phyloP scores from a whole-genome alignment of 176 grass and related monocot species.

The Triticum turgidum region DNA sequence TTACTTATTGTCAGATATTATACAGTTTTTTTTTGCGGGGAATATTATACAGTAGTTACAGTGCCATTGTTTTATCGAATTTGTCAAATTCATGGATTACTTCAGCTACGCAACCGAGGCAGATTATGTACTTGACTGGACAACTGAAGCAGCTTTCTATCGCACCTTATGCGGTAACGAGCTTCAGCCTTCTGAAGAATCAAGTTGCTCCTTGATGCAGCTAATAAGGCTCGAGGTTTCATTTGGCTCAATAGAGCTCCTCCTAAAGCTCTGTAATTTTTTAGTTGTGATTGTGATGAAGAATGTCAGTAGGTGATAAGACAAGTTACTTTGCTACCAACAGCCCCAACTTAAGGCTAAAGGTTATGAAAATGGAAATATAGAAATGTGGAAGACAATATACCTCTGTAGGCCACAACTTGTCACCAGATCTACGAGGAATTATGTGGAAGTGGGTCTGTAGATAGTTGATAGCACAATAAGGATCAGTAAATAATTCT shows the following conservation, averaged over 20 bases:
- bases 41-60: slow-evolving; percentile 11
- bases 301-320: background rate
- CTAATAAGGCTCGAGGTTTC: slow-evolving; percentile 59
- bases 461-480: background rate
- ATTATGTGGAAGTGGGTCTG: slow-evolving; percentile 97
- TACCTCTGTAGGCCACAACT: slow-evolving; percentile 83
- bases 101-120: background rate
- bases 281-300: background rate
- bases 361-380: background rate
- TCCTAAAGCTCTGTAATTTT: slow-evolving; percentile 63
- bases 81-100: background rate
- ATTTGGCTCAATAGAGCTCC: slow-evolving; percentile 57
- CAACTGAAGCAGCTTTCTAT: background rate
- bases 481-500: background rate
- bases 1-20: background rate
- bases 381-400: background rate
- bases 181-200: slow-evolving; percentile 31
- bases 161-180: slow-evolving; percentile 22
- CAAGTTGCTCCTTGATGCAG: slow-evolving; percentile 52
- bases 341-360: background rate
- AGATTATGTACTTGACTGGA: slow-evolving; percentile 21
- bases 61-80: background rate
- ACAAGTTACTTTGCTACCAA: background rate
- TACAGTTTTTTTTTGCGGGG: too few species aligned
- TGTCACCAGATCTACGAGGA: slow-evolving; percentile 70